Percentiles rank a stretch among this genome's conserved stretches.
These are phyloP conservation scores for Suhomyces sp. DNA, from an alignment of 805 yeast species.

Conservation along the genomic window DNA sequence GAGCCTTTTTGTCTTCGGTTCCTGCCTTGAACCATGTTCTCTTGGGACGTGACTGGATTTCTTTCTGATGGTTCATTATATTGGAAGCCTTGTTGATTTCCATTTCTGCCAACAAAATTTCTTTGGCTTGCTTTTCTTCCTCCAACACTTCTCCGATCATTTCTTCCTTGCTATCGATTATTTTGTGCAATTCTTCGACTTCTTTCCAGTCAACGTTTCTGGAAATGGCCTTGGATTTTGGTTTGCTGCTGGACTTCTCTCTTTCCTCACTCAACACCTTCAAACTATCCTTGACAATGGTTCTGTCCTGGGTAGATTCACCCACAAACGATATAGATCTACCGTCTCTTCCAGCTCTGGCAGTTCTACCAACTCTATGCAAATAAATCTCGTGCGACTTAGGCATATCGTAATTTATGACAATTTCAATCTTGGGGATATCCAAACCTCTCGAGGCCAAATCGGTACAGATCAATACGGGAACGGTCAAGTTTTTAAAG, in stretches of 20 bases:
- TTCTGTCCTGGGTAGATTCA: slow-evolving; percentile 81
- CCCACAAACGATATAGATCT: slow-evolving; percentile 91
- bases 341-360: slow-evolving; percentile 98
- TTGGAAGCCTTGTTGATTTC: slow-evolving; percentile 84
- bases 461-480: slow-evolving; percentile 92
- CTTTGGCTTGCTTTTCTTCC: slow-evolving; percentile 89
- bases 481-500: slow-evolving; percentile 79
- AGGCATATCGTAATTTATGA: slow-evolving; percentile 95
- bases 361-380: slow-evolving; percentile 99
- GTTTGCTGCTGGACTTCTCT: slow-evolving; percentile 14
- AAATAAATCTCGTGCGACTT: slow-evolving; percentile 84
- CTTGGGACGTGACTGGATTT: slow-evolving; percentile 85
- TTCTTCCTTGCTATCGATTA: slow-evolving; percentile 57
- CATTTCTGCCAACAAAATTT: slow-evolving; percentile 84
- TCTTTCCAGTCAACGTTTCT: slow-evolving; percentile 88
- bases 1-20: slow-evolving; percentile 44
- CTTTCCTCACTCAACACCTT: slow-evolving; percentile 50
- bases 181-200: slow-evolving; percentile 63
- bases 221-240: slow-evolving; percentile 67
- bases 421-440: slow-evolving; percentile 95
- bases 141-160: slow-evolving; percentile 72
- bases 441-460: slow-evolving; percentile 98
- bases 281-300: slow-evolving; percentile 87
- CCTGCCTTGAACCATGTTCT: slow-evolving; percentile 93
- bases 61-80: slow-evolving; percentile 71